A percentile compares a stretch with the other conserved stretches of the same genome.
phyloP scores from a whole-genome alignment of 306 rosid species.

The Fragaria nilgerrensis region DNA sequence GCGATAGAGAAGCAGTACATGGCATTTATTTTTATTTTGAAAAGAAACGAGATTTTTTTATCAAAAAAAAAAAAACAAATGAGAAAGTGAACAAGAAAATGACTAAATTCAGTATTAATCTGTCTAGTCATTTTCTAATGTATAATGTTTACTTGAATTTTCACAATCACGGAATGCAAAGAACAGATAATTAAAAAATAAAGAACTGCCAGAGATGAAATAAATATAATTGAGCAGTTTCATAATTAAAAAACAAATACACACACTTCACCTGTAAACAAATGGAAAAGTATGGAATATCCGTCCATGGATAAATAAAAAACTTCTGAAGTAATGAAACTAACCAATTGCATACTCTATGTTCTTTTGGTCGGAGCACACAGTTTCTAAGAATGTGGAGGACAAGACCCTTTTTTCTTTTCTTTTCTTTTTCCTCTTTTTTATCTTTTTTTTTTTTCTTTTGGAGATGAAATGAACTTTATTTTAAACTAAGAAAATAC shows the following conservation, averaged over 20 bases:
- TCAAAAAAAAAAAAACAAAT: background rate
- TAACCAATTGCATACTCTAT: background rate
- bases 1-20: background rate
- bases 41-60: background rate
- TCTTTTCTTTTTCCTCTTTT: background rate
- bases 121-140: background rate
- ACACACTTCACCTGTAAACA: background rate
- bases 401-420: background rate
- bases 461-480: background rate
- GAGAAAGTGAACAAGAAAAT: background rate
- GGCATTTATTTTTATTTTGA: background rate
- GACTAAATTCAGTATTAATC: no score
- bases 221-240: background rate
- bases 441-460: background rate
- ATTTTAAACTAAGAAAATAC: background rate
- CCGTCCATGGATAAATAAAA: background rate
- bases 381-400: background rate
- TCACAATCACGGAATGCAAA: background rate
- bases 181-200: background rate
- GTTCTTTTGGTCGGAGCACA: background rate
- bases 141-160: background rate
- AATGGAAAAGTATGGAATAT: background rate
- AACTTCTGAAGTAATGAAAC: background rate
- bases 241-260: background rate
- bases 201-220: background rate